A percentile compares a stretch with the other conserved stretches of the same genome.
phyloP scores from a whole-genome alignment of 2,329 filamentous ascomycete species.

The Fusarium abutilonis region DNA sequence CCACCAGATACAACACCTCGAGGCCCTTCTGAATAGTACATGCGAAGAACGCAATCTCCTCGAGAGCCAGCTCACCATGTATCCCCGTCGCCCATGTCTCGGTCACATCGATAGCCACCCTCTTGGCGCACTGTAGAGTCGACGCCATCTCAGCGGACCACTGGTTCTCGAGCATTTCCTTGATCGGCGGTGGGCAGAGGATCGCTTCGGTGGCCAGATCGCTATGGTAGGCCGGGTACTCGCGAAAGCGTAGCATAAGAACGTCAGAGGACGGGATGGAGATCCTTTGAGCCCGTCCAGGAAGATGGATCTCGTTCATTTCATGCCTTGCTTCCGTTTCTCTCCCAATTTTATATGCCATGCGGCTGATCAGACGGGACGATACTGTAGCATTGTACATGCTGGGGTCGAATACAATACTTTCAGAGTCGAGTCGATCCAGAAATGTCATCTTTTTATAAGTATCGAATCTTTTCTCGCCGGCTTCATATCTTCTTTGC shows the following conservation, averaged over 20 bases:
- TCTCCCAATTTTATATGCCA: constrained; percentile 13
- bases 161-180: constrained; percentile 41
- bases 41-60: constrained; percentile 46
- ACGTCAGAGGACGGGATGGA: constrained; percentile 43
- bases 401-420: constrained; percentile 27
- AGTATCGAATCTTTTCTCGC: constrained; percentile 3
- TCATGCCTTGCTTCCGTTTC: background rate
- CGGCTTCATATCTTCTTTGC: background rate
- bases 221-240: constrained; percentile 20
- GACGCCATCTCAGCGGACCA: constrained; percentile 46
- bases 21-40: constrained; percentile 45
- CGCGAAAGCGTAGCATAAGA: constrained; percentile 45
- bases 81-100: constrained; percentile 42
- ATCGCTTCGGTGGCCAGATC: constrained; percentile 21
- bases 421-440: constrained; percentile 22
- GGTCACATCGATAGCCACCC: constrained; percentile 45
- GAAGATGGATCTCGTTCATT: constrained; percentile 41
- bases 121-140: constrained; percentile 40
- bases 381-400: constrained; percentile 25
- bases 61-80: constrained; percentile 34
- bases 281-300: constrained; percentile 39
- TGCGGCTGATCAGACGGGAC: constrained; percentile 19
- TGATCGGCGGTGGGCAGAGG: constrained; percentile 37
- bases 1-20: constrained; percentile 49
- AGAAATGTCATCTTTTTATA: constrained; percentile 39